phyloP scores from a whole-genome alignment of 2,329 filamentous ascomycete species.

The Colletotrichum higginsianum region DNA sequence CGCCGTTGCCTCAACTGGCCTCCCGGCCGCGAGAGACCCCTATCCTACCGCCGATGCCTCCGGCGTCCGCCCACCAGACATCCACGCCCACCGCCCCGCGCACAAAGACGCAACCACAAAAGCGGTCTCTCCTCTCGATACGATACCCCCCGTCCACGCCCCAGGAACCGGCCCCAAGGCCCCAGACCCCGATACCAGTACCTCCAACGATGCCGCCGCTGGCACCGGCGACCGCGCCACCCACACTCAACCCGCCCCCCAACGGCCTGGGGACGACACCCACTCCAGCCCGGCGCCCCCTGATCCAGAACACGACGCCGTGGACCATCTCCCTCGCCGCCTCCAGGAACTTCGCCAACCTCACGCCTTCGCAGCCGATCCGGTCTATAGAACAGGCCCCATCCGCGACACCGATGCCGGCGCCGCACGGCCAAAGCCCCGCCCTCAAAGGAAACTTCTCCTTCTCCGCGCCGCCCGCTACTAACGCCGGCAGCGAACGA shows the following conservation, averaged over 20 bases:
- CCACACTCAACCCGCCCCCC: neutral
- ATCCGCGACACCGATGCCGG: neutral
- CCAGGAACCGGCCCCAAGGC: neutral
- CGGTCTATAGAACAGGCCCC: conserved; percentile 6
- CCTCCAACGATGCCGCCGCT: neutral
- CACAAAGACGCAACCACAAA: neutral
- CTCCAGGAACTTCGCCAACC: neutral
- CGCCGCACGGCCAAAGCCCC: neutral
- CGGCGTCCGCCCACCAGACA: conserved; percentile 9
- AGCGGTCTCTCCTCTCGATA: conserved; percentile 27
- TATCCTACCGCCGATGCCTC: conserved; percentile 18
- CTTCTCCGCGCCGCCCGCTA: conserved; percentile 1
- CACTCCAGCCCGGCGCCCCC: conserved; percentile 8
- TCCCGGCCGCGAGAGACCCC: neutral
- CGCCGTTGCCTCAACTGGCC: conserved; percentile 11
- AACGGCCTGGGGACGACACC: neutral
- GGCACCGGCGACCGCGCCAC: conserved; percentile 13
- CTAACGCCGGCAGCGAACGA: neutral
- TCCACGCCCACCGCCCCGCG: conserved; percentile 11
- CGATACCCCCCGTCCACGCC: conserved; percentile 11
- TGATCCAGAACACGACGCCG: conserved; percentile 10
- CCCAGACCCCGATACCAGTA: conserved; percentile 8
- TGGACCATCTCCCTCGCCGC: conserved; percentile 10
- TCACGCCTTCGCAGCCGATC: neutral
- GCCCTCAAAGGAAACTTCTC: neutral